A percentile compares a stretch with the other conserved stretches of the same genome.
phyloP scores from a whole-genome alignment of 495 filamentous ascomycete genomes.

The Baudoinia panamericana region DNA sequence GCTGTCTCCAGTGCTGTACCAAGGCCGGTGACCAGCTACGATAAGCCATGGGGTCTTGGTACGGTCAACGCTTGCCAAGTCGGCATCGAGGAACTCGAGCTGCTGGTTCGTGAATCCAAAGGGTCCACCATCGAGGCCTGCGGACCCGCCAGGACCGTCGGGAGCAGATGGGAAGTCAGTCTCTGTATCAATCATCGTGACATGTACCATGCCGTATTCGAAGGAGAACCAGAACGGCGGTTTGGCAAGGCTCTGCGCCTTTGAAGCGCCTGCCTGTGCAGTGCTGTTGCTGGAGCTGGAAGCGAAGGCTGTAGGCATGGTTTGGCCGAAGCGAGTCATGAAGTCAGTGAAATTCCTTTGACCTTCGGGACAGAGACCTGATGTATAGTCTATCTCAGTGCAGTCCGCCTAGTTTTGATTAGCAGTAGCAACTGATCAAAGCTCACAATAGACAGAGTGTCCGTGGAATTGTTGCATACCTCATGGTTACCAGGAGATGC shows the following conservation, averaged over 20 bases:
- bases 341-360: constrained; percentile 14
- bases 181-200: constrained; percentile 10
- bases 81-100: constrained; percentile 35
- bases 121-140: constrained; percentile 37
- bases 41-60: constrained; percentile 43
- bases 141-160: constrained; percentile 34
- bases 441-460: too few relatives aligned
- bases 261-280: constrained; percentile 35
- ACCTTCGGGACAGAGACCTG: constrained; percentile 16
- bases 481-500: constrained; percentile 36
- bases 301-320: constrained; percentile 9
- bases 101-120: constrained; percentile 37
- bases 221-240: constrained; percentile 33
- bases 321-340: constrained; percentile 9
- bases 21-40: constrained; percentile 47
- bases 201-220: constrained; percentile 13
- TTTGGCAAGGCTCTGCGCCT: constrained; percentile 37
- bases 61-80: constrained; percentile 37
- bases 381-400: constrained; percentile 32
- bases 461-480: too few relatives aligned
- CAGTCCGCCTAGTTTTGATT: too few relatives aligned
- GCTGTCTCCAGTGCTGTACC: constrained; percentile 39
- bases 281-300: constrained; percentile 24
- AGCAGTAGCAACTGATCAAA: too few relatives aligned
- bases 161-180: constrained; percentile 33